A percentile compares a stretch with the other conserved stretches of the same genome.
Evolutionary conservation across 1,139 yeast species (phyloP).

Genomic region (Debaryomyces udenii): DNA sequence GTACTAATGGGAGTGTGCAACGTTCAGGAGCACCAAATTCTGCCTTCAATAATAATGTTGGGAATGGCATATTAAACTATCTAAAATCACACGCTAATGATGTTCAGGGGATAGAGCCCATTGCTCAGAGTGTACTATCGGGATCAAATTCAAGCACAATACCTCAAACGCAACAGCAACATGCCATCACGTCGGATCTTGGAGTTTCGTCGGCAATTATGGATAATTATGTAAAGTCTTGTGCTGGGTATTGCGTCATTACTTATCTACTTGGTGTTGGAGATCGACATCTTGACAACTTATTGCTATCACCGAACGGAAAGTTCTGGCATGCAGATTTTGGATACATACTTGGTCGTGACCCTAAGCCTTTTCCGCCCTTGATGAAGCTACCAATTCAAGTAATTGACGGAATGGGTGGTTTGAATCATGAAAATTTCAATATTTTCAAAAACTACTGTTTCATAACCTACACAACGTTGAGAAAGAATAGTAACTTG

Average conservation of each 20-base stretch:
- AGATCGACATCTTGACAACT: slow-evolving; percentile 91
- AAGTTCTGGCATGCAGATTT: slow-evolving; percentile 97
- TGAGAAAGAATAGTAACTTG: slow-evolving; percentile 86
- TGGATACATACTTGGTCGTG: slow-evolving; percentile 94
- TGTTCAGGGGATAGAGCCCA: slow-evolving; percentile 29
- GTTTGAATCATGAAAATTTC: slow-evolving; percentile 81
- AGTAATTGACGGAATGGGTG: slow-evolving; percentile 98
- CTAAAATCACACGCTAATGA: slow-evolving; percentile 66
- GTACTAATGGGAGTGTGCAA: not conserved
- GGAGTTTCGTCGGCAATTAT: slow-evolving; percentile 77
- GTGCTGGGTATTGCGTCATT: slow-evolving; percentile 98
- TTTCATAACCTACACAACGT: slow-evolving; percentile 88
- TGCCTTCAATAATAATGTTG: slow-evolving; percentile 12
- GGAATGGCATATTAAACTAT: slow-evolving; percentile 69
- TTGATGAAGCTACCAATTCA: slow-evolving; percentile 97
- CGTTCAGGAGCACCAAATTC: slow-evolving; percentile 3
- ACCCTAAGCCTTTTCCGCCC: slow-evolving; percentile 98
- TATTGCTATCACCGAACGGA: slow-evolving; percentile 72
- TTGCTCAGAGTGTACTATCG: slow-evolving; percentile 31
- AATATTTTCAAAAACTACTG: slow-evolving; percentile 88
- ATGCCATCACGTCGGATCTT: slow-evolving; percentile 53
- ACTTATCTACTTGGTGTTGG: slow-evolving; percentile 96
- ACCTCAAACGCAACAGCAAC: slow-evolving; percentile 21
- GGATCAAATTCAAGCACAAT: slow-evolving; percentile 10
- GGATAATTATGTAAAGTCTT: slow-evolving; percentile 93